Evolutionary conservation across 2,329 filamentous ascomycete genomes (phyloP).

Genomic region (Cercospora canescens): DNA sequence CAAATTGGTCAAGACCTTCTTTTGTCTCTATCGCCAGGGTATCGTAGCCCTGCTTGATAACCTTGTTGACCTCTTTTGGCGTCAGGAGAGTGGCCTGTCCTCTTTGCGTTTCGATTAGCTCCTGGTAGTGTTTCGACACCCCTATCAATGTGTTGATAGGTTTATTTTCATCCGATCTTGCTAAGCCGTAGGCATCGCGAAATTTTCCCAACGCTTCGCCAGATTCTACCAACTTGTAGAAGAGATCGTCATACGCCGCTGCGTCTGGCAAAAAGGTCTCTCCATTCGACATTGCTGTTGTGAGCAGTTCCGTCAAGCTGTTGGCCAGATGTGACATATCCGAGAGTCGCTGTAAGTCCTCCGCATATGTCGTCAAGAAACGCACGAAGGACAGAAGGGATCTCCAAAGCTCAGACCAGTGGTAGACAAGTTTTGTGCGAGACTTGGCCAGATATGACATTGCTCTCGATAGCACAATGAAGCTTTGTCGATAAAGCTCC

Average conservation of each 20-base stretch:
- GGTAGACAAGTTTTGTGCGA: conserved; percentile 78
- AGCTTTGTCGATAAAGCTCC: conserved; percentile 66
- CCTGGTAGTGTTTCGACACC: conserved; percentile 83
- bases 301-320: conserved; percentile 77
- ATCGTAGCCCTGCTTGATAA: conserved; percentile 96
- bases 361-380: conserved; percentile 83
- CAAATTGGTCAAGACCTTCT: conserved; percentile 71
- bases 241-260: conserved; percentile 89
- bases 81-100: conserved; percentile 65
- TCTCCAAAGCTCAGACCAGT: conserved; percentile 95
- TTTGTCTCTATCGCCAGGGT: conserved; percentile 87
- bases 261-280: conserved; percentile 89
- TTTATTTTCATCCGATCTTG: conserved; percentile 46
- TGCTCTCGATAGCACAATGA: conserved; percentile 79
- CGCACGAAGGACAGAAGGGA: conserved; percentile 83
- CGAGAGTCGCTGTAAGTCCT: conserved; percentile 69
- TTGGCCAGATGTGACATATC: conserved; percentile 74
- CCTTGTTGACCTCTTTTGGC: conserved; percentile 78
- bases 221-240: conserved; percentile 96
- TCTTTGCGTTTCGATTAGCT: conserved; percentile 66
- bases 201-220: conserved; percentile 82
- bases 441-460: conserved; percentile 82
- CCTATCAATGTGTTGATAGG: conserved; percentile 83
- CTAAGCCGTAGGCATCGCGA: conserved; percentile 68
- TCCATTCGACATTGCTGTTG: conserved; percentile 79